Evolutionary conservation across 306 rosid species (phyloP).

Genomic region (Citrullus mucosospermus): DNA sequence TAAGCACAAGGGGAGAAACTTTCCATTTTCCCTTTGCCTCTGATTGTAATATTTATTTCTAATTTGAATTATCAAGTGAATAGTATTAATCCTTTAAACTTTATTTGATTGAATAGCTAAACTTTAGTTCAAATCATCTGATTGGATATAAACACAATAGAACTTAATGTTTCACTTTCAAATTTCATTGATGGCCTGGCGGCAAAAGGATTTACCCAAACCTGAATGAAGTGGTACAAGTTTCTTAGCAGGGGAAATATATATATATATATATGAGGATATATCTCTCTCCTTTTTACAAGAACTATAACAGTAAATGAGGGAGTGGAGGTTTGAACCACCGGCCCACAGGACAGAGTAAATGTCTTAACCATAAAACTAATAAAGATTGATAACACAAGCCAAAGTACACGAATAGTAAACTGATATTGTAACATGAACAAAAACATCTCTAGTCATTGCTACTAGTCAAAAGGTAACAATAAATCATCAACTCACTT

Average conservation of each 20-base stretch:
- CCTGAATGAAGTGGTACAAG: too few species aligned
- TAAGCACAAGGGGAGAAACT: neutral
- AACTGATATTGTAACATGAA: neutral
- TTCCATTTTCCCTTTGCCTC: too few species aligned
- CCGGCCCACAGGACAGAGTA: neutral
- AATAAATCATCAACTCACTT: slow-evolving; percentile 33
- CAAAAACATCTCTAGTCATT: neutral
- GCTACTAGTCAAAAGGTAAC: neutral
- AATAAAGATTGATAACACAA: neutral
- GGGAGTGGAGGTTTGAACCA: neutral
- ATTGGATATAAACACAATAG: too few species aligned
- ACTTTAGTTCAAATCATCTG: too few species aligned
- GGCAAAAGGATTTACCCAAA: too few species aligned
- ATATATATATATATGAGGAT: neutral
- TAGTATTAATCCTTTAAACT: too few species aligned
- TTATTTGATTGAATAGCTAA: too few species aligned
- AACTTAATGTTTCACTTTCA: too few species aligned
- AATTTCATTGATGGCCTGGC: too few species aligned
- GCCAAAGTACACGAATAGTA: neutral
- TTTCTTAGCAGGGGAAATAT: too few species aligned
- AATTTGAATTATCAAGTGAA: too few species aligned
- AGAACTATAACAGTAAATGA: neutral
- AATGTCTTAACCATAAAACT: neutral
- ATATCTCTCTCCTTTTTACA: neutral
- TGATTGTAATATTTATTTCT: too few species aligned